A percentile compares a stretch with the other conserved stretches of the same genome.
Evolutionary conservation across 495 filamentous ascomycete species (phyloP).

Genomic region (Pseudomonodictys pantanalensis): DNA sequence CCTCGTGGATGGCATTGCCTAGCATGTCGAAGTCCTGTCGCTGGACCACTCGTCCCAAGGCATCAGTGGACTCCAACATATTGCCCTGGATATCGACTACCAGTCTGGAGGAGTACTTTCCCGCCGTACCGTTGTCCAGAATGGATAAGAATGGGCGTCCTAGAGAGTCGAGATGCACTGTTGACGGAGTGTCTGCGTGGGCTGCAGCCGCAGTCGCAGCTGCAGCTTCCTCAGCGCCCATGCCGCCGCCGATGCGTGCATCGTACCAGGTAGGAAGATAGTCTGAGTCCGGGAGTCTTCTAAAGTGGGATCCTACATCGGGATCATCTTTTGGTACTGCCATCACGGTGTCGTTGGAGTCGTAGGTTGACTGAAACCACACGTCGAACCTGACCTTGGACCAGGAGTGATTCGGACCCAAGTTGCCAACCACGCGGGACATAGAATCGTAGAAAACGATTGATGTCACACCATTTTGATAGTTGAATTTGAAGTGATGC

Average conservation of each 20-base stretch:
- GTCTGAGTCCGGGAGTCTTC: neutral
- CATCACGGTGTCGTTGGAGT: slow-evolving; percentile 34
- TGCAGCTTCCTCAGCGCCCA: neutral
- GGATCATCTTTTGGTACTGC: slow-evolving; percentile 29
- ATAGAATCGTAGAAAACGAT: slow-evolving; percentile 32
- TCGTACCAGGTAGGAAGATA: slow-evolving; percentile 14
- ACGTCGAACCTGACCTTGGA: slow-evolving; percentile 25
- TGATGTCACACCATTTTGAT: neutral
- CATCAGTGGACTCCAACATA: too few species aligned
- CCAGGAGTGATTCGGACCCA: slow-evolving; percentile 32
- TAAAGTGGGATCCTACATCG: slow-evolving; percentile 27
- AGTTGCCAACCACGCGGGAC: slow-evolving; percentile 16
- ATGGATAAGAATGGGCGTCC: slow-evolving; percentile 20
- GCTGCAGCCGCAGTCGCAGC: slow-evolving; percentile 27
- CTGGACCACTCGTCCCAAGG: too few species aligned
- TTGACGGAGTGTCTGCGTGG: slow-evolving; percentile 35
- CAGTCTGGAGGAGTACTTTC: too few species aligned
- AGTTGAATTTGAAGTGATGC: slow-evolving; percentile 10
- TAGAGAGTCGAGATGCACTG: slow-evolving; percentile 23
- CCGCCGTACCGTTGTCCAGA: too few species aligned
- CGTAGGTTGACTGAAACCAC: slow-evolving; percentile 26
- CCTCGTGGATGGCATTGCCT: too few species aligned
- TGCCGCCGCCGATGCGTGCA: neutral
- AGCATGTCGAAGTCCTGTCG: too few species aligned
- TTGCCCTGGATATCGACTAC: too few species aligned